Base-by-base conservation (phyloP, 2,329 filamentous ascomycete genomes). In the Colletotrichum musicola region DNA sequence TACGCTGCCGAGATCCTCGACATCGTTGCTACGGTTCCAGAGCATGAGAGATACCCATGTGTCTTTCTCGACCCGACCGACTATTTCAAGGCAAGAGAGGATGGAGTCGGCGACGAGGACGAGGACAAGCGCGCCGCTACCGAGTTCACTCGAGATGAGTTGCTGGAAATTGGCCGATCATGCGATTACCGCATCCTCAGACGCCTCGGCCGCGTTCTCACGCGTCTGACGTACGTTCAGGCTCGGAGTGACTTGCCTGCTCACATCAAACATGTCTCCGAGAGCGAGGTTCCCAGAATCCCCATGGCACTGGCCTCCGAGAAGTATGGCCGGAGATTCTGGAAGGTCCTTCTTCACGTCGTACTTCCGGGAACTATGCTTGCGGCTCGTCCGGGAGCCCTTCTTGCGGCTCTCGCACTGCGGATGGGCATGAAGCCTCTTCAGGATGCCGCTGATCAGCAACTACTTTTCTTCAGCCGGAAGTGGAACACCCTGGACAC, bases 101-200 rank as follows among this genome's bases (percentile, higher is more conserved):
- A 72, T 9, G 73, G 74, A 2, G 64, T 72, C 0, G 72, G 73
- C 0, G 73, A 65, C 4, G 74, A 72, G 4, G 73, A 73, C 1
- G 73, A 75, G 1, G 68, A 71, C 2, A 69, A 71, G 6, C 71
- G 73, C 4, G 72, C 75, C 0, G 64, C 79, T 20, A 77, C 78
- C 6, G 66, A 76, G 3, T 82, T 86, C 64, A 80, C 81, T 1
- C 79, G 83, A 12, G 78, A 77, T 0, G 84, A 87, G 57, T 78
- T 87, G 12, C 76, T 87, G 1, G 85, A 87, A 63, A 85, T 87
- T 66, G 82, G 83, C 7, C 78, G 84, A 13, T 86, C 84, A 0
- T 87, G 85, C 72, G 81, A 87, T 58, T 77, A 81, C 57, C 77
- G 76, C 3, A 83, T 86, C 56, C 78, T 87, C 1, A 80, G 80